Evolutionary conservation across 2,329 filamentous ascomycete genomes (phyloP).

Genomic region (Emmonsia crescens): DNA sequence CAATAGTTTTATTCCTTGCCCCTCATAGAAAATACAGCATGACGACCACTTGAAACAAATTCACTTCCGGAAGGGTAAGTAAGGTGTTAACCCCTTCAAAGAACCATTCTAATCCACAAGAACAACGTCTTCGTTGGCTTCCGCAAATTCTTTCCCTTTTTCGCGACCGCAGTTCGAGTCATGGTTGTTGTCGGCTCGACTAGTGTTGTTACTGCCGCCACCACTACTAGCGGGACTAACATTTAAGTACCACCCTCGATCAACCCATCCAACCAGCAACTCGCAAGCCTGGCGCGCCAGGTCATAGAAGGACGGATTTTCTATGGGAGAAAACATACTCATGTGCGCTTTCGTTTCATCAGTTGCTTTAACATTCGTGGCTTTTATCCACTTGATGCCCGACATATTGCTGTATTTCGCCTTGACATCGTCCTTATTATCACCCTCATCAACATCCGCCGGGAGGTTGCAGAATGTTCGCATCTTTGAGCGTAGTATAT

Average conservation of each 20-base stretch:
- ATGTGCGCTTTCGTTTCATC: conserved; percentile 76
- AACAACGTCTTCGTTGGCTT: conserved; percentile 27
- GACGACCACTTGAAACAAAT: background rate
- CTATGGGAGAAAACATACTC: conserved; percentile 36
- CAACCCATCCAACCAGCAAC: conserved; percentile 29
- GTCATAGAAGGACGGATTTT: conserved; percentile 36
- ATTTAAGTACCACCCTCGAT: conserved; percentile 29
- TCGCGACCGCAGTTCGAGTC: conserved; percentile 3
- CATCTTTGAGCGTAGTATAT: conserved; percentile 41
- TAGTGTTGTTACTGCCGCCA: conserved; percentile 13
- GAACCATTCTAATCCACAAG: conserved; percentile 20
- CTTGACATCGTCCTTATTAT: conserved; percentile 19
- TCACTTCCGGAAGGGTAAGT: no score
- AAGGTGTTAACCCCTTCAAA: background rate
- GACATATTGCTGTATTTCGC: conserved; percentile 14
- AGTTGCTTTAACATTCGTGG: conserved; percentile 64
- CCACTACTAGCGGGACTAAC: conserved; percentile 17
- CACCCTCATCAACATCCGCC: conserved; percentile 34
- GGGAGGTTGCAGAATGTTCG: conserved; percentile 86
- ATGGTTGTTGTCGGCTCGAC: conserved; percentile 9
- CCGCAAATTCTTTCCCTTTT: conserved; percentile 20
- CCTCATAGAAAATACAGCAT: background rate
- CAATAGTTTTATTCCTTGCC: background rate
- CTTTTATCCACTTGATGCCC: conserved; percentile 54
- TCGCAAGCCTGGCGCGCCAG: conserved; percentile 30